Evolutionary conservation across 179 eudicot species (phyloP).

Genomic region (Gypsophila paniculata): DNA sequence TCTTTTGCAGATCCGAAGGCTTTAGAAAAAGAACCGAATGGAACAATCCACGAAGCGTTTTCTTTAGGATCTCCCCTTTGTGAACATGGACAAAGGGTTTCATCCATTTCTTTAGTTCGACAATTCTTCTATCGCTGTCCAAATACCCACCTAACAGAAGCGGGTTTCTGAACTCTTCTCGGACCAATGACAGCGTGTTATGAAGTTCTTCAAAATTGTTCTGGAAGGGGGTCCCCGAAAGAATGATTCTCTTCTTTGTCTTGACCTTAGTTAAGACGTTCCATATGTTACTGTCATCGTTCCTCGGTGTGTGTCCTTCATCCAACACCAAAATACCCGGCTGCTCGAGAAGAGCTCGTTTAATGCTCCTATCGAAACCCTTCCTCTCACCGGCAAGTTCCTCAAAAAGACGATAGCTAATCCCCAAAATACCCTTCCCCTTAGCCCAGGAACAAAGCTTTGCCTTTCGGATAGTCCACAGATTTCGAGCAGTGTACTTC

Average conservation of each 20-base stretch:
- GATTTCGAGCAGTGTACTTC: not conserved
- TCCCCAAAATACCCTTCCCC: slow-evolving; percentile 32
- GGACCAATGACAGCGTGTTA: slow-evolving; percentile 32
- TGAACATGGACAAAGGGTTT: slow-evolving; percentile 58
- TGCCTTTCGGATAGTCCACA: slow-evolving; percentile 19
- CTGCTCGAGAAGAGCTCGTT: slow-evolving; percentile 26
- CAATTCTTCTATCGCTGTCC: slow-evolving; percentile 15
- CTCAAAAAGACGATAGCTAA: slow-evolving; percentile 36
- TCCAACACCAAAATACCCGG: slow-evolving; percentile 35
- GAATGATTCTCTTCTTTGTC: slow-evolving; percentile 36
- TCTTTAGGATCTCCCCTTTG: slow-evolving; percentile 27
- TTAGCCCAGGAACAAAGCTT: slow-evolving; percentile 33
- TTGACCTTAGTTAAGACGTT: slow-evolving; percentile 27
- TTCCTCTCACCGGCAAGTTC: slow-evolving; percentile 29
- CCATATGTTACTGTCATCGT: slow-evolving; percentile 31
- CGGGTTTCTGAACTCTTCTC: slow-evolving; percentile 32
- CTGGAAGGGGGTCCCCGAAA: slow-evolving; percentile 48
- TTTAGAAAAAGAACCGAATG: slow-evolving; percentile 43
- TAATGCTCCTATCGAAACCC: slow-evolving; percentile 6
- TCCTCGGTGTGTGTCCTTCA: slow-evolving; percentile 48
- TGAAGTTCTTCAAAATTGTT: slow-evolving; percentile 40
- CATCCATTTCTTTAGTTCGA: slow-evolving; percentile 31
- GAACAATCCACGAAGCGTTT: slow-evolving; percentile 49
- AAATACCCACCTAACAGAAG: not conserved
- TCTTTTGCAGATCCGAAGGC: slow-evolving; percentile 46